Evolutionary conservation across 208 protist genomes (phyloP), one percentile per base, ranked within the genome.

Genomic region (Trypanosoma vivax): DNA sequence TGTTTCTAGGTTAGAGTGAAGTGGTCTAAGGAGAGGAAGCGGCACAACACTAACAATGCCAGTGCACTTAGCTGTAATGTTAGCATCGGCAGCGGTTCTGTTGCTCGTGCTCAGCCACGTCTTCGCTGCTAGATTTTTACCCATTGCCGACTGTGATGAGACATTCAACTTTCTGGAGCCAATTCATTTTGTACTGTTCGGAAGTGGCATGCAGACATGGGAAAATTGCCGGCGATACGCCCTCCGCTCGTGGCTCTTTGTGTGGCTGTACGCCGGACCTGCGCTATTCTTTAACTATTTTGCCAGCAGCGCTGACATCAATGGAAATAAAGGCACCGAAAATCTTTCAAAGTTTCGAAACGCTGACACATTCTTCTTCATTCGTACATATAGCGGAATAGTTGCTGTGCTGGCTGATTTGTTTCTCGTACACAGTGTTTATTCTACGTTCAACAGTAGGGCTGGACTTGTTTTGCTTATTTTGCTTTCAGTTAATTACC

Each of bases 151-250:
- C 78, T 98, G 95, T 67, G 96, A 98, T 64, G 96, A 98, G 60
- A 90, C 76, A 4, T 98, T 88, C 72, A 98, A 98, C 73, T 98
- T 97, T 65, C 93, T 97, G 79, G 97, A 99, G 70, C 96, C 96
- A 0, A 77, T 87, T 21, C 95, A 98, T 64, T 92, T 89, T 43
- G 33, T 98, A 4, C 38, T 98, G 18, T 96, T 94, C 63, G 93
- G 92, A 18, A 76, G 42, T 21, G 96, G 95, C 16, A 71, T 96
- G 45, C 96, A 98, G 58, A 98, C 96, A 16, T 98, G 96, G 97
- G 96, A 98, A 66, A 96, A 98, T 77, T 84, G 76, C 50, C 70
- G 82, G 4, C 60, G 67, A 47, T 98, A 74, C 67, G 94, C 78
- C 11, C 64, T 98, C 14, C 84, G 94, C 5, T 95, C 89, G 13